Base-by-base conservation (phyloP, 768 basidiomycete species). In the Solioccasus polychromus region DNA sequence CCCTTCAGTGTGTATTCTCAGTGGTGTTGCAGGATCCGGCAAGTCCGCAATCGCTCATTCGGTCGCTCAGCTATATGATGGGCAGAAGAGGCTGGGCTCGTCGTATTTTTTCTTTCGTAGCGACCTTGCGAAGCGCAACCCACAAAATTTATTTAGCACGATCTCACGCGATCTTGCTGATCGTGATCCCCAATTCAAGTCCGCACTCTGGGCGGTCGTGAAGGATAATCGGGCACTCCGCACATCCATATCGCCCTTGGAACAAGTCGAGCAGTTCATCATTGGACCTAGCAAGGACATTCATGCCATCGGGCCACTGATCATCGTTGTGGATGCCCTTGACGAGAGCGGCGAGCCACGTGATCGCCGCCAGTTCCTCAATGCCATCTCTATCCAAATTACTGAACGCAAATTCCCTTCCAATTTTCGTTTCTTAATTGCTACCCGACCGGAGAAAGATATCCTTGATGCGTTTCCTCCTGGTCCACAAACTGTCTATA, bases 291-390 rank as follows among this genome's bases (percentile, higher is more conserved):
- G 51, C 8, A 8, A 29, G 23, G 17, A 41, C 8, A 18, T 62
- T 15, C 47, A 48, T 6, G 34, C 47, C 18, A 20, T 55, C 29
- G 56, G 60, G 2, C 63, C 65, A 8, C 38, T 65, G 2, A 29
- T 66, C 11, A 43, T 66, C 18, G 53, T 68, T 35, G 54, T 68
- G 12, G 67, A 69, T 36, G 63, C 45, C 8, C 45, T 66, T 11
- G 59, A 62, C 35, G 51, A 54, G 23, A 53, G 54, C 20, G 53
- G 50, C 10, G 35, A 55, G 15, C 14, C 18, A 15, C 31, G 20
- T 6, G 7, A 17, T 30, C 55, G 56, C 12, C 19, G 28, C n/a
- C 32, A 29, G 3, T 45, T 63, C 18, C 53, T 69, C 10, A 3
- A 15, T 3, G 29, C 45, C 20, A 24, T 60, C 30, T 32, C 24